Conservation (phyloP, 352 stramenopile genomes). For the Halophytophthora polymorphica region DNA sequence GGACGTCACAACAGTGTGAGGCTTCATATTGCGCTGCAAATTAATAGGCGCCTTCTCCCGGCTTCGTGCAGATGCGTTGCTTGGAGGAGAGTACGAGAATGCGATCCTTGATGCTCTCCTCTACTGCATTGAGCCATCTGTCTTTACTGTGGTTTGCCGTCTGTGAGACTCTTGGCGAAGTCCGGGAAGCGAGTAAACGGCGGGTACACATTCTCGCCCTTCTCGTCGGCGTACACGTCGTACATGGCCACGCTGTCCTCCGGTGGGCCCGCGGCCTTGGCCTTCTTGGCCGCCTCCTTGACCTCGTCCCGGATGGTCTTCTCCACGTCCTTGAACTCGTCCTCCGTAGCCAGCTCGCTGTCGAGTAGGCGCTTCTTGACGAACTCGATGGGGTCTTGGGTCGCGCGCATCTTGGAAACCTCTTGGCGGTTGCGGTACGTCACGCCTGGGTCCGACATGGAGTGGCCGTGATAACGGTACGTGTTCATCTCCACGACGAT, state of each 20-base stretch:
- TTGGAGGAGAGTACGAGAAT: too few relatives aligned
- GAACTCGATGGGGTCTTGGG: slow-evolving; percentile 98
- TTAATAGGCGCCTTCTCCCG: too few relatives aligned
- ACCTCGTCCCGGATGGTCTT: slow-evolving; percentile 98
- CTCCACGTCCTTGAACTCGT: slow-evolving; percentile 99
- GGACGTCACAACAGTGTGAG: too few relatives aligned
- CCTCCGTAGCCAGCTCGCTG: slow-evolving; percentile 89
- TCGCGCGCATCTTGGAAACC: slow-evolving; percentile 98
- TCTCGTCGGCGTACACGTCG: slow-evolving; percentile 90
- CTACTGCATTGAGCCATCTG: too few relatives aligned
- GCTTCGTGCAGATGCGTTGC: too few relatives aligned
- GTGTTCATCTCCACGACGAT: slow-evolving; percentile 99
- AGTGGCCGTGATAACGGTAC: slow-evolving; percentile 99
- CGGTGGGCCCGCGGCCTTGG: slow-evolving; percentile 75
- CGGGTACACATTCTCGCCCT: slow-evolving; percentile 90
- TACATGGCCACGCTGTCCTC: slow-evolving; percentile 55
- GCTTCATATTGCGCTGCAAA: too few relatives aligned
- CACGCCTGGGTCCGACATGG: slow-evolving; percentile 99
- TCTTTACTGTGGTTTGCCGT: slow-evolving; percentile 76
- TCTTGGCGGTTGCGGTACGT: slow-evolving; percentile 99
- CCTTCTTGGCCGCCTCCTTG: slow-evolving; percentile 91
- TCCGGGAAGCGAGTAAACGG: slow-evolving; percentile 98
- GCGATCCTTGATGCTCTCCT: too few relatives aligned
- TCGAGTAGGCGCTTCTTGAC: slow-evolving; percentile 98
- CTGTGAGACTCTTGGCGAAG: slow-evolving; percentile 91